Evolutionary conservation across 176 grass and related monocot genomes (phyloP).

Genomic region (Oryza glaberrima): DNA sequence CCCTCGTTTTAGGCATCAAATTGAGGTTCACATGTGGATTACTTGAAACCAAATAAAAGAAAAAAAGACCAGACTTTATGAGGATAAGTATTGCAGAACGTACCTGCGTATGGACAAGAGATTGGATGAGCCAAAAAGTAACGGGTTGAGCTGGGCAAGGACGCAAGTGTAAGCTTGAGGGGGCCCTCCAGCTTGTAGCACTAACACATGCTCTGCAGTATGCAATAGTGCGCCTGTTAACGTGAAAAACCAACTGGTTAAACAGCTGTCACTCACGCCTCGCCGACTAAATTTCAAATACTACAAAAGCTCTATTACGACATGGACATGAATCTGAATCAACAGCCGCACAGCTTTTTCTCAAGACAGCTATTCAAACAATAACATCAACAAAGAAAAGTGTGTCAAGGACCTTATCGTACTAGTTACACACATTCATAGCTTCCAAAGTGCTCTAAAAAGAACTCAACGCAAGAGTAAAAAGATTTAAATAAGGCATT

Average conservation of each 20-base stretch:
- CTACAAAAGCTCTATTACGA: not conserved
- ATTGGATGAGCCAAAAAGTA: slow-evolving; percentile 33
- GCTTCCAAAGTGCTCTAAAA: slow-evolving; percentile 26
- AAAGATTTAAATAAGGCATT: not conserved
- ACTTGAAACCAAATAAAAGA: not conserved
- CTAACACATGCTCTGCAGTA: slow-evolving; percentile 28
- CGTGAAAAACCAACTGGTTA: not conserved
- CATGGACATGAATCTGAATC: slow-evolving; percentile 30
- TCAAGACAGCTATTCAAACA: slow-evolving; percentile 34
- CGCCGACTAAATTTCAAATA: slow-evolving; percentile 24
- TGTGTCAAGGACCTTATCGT: slow-evolving; percentile 2
- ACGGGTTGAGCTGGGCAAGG: not conserved
- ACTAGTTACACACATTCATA: slow-evolving; percentile 1
- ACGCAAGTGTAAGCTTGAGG: not conserved
- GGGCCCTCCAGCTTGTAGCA: slow-evolving; percentile 15
- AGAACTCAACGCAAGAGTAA: not conserved
- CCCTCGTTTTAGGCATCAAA: not conserved
- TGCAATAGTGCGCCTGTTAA: slow-evolving; percentile 1
- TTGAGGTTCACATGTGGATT: slow-evolving; percentile 15
- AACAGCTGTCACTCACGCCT: not conserved
- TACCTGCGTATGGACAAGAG: slow-evolving; percentile 20
- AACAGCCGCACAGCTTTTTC: slow-evolving; percentile 5
- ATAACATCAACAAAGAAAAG: slow-evolving; percentile 29
- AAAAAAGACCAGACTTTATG: slow-evolving; percentile 25
- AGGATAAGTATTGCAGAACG: slow-evolving; percentile 10